phyloP scores from a whole-genome alignment of 1,284 basidiomycete genomes.

The Thelephora terrestris region DNA sequence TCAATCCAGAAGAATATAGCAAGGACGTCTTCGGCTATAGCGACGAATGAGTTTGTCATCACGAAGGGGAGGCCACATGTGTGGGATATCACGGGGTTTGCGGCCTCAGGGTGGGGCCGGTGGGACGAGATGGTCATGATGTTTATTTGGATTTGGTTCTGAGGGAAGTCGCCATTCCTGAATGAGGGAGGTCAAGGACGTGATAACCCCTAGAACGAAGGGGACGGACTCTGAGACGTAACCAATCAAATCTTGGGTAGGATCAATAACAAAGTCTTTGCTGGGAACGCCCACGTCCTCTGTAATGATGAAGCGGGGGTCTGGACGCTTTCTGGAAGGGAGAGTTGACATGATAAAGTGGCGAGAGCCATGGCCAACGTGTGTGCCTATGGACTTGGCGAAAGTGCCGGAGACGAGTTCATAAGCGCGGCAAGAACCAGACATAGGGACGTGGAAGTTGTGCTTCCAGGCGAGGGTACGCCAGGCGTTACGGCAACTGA shows the following conservation, averaged over 20 bases:
- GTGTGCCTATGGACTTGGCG: conserved; percentile 28
- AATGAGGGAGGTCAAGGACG: background rate
- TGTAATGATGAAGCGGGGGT: conserved; percentile 11
- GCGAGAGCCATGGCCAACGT: conserved; percentile 14
- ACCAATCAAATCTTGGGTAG: conserved; percentile 45
- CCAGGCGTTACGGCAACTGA: conserved; percentile 33
- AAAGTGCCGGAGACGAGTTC: conserved; percentile 49
- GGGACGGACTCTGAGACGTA: background rate
- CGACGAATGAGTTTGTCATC: conserved; percentile 28
- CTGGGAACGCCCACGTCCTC: conserved; percentile 33
- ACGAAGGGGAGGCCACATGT: conserved; percentile 17
- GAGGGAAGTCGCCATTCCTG: background rate
- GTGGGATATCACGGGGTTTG: conserved; percentile 12
- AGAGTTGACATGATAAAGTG: conserved; percentile 31
- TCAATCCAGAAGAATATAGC: conserved; percentile 33
- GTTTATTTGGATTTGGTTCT: conserved; percentile 10
- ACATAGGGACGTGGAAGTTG: conserved; percentile 21
- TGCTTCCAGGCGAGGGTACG: conserved; percentile 26
- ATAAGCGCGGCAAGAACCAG: conserved; percentile 39
- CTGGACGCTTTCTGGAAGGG: conserved; percentile 21
- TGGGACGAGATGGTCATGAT: conserved; percentile 35
- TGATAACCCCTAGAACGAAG: background rate
- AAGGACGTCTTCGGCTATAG: conserved; percentile 42
- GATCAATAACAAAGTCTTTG: conserved; percentile 55
- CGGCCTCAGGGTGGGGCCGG: conserved; percentile 28